Conservation (phyloP, 2,329 filamentous ascomycete genomes). For the Calonectria leucothoes region DNA sequence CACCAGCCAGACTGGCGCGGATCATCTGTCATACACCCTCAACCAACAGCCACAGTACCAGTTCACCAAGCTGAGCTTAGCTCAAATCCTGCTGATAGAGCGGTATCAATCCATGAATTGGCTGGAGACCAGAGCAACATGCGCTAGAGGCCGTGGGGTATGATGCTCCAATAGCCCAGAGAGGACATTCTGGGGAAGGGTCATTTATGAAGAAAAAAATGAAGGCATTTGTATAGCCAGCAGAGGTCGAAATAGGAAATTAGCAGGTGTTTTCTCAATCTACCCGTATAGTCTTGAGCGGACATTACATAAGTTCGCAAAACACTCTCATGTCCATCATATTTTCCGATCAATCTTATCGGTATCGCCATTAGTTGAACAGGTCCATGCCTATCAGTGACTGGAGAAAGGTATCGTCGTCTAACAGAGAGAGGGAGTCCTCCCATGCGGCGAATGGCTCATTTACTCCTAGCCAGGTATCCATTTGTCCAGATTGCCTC, state of each 20-base stretch:
- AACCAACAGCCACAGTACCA: too few species aligned
- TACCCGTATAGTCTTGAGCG: too few species aligned
- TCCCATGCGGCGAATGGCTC: not conserved
- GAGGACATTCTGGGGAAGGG: not conserved
- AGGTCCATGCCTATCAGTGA: not conserved
- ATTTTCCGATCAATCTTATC: not conserved
- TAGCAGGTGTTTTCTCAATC: too few species aligned
- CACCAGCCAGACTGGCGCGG: not conserved
- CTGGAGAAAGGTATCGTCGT: not conserved
- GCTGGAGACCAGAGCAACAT: not conserved
- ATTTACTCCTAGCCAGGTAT: not conserved
- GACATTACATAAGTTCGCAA: too few species aligned
- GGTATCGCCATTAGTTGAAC: not conserved
- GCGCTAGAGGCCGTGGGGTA: not conserved
- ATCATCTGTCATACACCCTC: not conserved
- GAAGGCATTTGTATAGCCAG: too few species aligned
- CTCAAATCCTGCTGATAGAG: not conserved
- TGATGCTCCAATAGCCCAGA: accelerated
- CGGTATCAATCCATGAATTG: not conserved
- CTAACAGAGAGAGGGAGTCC: not conserved
- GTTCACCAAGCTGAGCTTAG: not conserved
- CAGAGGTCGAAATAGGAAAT: too few species aligned
- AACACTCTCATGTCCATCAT: not conserved
- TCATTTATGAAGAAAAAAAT: not conserved
- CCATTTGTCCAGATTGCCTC: not conserved